Conservation (phyloP, 768 basidiomycete species). For the Pleurotus platypus region DNA sequence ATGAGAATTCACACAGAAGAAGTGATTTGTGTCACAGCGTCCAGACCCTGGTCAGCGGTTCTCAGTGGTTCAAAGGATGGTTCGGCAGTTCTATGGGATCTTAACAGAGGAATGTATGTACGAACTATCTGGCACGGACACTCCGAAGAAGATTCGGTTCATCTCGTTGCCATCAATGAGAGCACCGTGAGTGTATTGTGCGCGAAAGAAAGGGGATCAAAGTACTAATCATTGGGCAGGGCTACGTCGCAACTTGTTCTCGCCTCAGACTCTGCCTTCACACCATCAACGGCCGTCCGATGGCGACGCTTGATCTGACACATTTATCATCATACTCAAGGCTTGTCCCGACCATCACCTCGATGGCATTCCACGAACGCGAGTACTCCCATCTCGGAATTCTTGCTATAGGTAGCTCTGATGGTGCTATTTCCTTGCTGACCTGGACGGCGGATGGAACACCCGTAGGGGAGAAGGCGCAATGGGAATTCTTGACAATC, state of each 20-base stretch:
- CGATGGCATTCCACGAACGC: conserved; percentile 84
- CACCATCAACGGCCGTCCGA: conserved; percentile 81
- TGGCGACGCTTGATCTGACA: conserved; percentile 65
- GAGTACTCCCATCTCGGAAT: conserved; percentile 79
- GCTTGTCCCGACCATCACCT: conserved; percentile 58
- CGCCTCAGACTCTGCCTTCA: conserved; percentile 67
- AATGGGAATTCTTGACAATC: conserved; percentile 73
- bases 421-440: conserved; percentile 74
- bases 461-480: conserved; percentile 58
- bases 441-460: conserved; percentile 84
- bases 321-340: conserved; percentile 36
- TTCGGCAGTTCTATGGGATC: conserved; percentile 85
- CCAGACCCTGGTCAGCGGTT: conserved; percentile 76
- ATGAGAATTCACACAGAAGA: conserved; percentile 77
- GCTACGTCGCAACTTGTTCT: conserved; percentile 86
- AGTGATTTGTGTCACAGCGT: conserved; percentile 67
- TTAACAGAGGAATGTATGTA: conserved; percentile 79
- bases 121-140: conserved; percentile 74
- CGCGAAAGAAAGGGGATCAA: background rate
- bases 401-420: conserved; percentile 75
- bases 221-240: conserved; percentile 40
- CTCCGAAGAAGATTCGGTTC: conserved; percentile 42
- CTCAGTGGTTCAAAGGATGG: conserved; percentile 87
- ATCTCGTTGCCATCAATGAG: conserved; percentile 77
- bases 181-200: conserved; percentile 60